phyloP scores from a whole-genome alignment of 2,329 filamentous ascomycete species.

The Fusarium fujikuroi region DNA sequence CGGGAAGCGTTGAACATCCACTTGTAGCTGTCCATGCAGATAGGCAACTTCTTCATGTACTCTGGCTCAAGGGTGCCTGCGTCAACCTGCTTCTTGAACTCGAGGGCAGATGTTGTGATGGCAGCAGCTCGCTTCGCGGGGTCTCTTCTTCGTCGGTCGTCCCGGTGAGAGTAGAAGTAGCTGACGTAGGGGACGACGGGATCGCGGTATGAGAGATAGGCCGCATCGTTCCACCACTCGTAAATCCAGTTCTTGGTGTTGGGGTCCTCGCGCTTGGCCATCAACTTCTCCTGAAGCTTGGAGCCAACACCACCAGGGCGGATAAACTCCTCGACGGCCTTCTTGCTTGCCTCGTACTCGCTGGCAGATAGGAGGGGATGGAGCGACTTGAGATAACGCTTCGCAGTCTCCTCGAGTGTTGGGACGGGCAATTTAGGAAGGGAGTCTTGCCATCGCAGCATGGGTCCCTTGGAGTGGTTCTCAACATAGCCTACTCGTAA shows the following conservation, averaged over 20 bases:
- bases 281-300: slow-evolving; percentile 86
- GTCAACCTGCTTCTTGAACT: slow-evolving; percentile 96
- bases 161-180: slow-evolving; percentile 99
- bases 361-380: slow-evolving; percentile 75
- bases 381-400: slow-evolving; percentile 82
- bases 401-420: slow-evolving; percentile 82
- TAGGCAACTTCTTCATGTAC: slow-evolving; percentile 97
- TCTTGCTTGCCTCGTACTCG: slow-evolving; percentile 79
- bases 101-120: slow-evolving; percentile 83
- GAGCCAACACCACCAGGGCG: slow-evolving; percentile 85
- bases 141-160: slow-evolving; percentile 87
- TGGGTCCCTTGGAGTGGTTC: slow-evolving; percentile 80
- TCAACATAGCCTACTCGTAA: slow-evolving; percentile 75
- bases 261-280: slow-evolving; percentile 82
- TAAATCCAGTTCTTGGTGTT: slow-evolving; percentile 92
- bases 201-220: slow-evolving; percentile 93
- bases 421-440: slow-evolving; percentile 82
- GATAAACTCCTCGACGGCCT: slow-evolving; percentile 88
- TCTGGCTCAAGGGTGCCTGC: slow-evolving; percentile 86
- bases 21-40: slow-evolving; percentile 98
- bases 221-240: slow-evolving; percentile 98
- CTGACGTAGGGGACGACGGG: slow-evolving; percentile 97
- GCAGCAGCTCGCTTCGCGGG: slow-evolving; percentile 94
- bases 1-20: slow-evolving; percentile 98
- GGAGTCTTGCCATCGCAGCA: slow-evolving; percentile 89